Evolutionary conservation across 73 alveolate genomes (phyloP).

Genomic region (Paramecium sexaurelia): DNA sequence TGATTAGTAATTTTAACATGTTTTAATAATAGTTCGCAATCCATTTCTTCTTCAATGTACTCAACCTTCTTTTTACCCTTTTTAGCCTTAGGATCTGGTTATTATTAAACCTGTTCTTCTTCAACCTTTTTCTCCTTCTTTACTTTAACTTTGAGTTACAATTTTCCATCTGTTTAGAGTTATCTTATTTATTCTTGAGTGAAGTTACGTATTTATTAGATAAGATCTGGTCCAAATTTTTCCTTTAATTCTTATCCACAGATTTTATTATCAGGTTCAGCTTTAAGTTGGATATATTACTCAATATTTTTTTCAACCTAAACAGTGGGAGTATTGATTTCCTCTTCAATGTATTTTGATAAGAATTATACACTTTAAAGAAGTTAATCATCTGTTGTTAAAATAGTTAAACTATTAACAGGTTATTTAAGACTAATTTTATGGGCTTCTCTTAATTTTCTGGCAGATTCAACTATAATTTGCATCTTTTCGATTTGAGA

Average conservation of each 20-base stretch:
- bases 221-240: slow-evolving; percentile 76
- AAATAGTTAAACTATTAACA: slow-evolving; percentile 16
- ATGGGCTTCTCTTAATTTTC: slow-evolving; percentile 92
- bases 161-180: slow-evolving; percentile 76
- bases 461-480: slow-evolving; percentile 90
- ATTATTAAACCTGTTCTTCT: slow-evolving; percentile 68
- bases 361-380: slow-evolving; percentile 68
- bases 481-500: slow-evolving; percentile 84
- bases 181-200: slow-evolving; percentile 73
- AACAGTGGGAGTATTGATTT: slow-evolving; percentile 86
- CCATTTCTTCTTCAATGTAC: slow-evolving; percentile 81
- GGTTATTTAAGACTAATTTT: slow-evolving; percentile 95
- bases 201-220: slow-evolving; percentile 72
- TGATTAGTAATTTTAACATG: slow-evolving; percentile 74
- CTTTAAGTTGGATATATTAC: slow-evolving; percentile 78
- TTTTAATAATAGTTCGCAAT: slow-evolving; percentile 83
- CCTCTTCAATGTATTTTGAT: slow-evolving; percentile 92
- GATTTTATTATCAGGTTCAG: slow-evolving; percentile 84
- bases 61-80: slow-evolving; percentile 80
- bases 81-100: slow-evolving; percentile 77
- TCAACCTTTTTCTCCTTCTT: slow-evolving; percentile 75
- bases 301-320: slow-evolving; percentile 79
- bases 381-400: not conserved
- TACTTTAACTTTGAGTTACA: slow-evolving; percentile 67
- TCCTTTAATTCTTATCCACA: slow-evolving; percentile 83